A percentile compares a stretch with the other conserved stretches of the same genome.
Conservation (phyloP, 495 filamentous ascomycete genomes). For the Tuber calosporum region DNA sequence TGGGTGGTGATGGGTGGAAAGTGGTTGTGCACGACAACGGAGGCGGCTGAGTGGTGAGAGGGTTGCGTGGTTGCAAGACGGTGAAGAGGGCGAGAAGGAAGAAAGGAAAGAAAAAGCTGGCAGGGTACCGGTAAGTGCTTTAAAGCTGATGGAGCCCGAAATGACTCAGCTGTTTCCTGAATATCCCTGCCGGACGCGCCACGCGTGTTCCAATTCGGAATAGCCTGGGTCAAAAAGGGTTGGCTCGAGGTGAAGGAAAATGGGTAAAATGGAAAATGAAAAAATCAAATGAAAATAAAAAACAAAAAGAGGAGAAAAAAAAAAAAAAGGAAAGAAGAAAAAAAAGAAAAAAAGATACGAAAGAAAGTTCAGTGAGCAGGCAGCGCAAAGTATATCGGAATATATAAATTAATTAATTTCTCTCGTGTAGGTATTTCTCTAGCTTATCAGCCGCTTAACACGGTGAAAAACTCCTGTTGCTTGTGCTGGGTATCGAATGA, state of each 20-base stretch:
- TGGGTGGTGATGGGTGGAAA: constrained; percentile 35
- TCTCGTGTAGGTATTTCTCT: constrained; percentile 22
- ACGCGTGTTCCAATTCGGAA: constrained; percentile 38
- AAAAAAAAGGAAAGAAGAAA: constrained; percentile 12
- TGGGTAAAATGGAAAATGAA: not conserved
- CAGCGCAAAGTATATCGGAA: constrained; percentile 21
- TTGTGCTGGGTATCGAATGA: constrained; percentile 33
- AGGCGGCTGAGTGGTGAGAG: constrained; percentile 34
- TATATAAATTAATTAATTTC: constrained; percentile 40
- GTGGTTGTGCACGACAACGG: constrained; percentile 43
- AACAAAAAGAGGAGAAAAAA: constrained; percentile 15
- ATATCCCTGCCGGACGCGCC: constrained; percentile 31
- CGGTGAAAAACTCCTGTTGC: constrained; percentile 29
- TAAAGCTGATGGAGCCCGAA: constrained; percentile 32
- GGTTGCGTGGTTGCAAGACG: constrained; percentile 43
- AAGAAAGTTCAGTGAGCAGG: not conserved
- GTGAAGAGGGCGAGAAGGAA: constrained; percentile 47
- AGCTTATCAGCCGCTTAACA: constrained; percentile 34
- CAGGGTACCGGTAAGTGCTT: constrained; percentile 40
- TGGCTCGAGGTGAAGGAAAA: not conserved
- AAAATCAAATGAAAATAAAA: constrained; percentile 12
- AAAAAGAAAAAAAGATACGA: constrained; percentile 17
- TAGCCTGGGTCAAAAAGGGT: constrained; percentile 29
- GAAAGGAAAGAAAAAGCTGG: constrained; percentile 42
- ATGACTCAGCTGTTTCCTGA: constrained; percentile 32